Conservation (phyloP, 1,139 yeast genomes). For the Suzukiozyma palmioleophila region DNA sequence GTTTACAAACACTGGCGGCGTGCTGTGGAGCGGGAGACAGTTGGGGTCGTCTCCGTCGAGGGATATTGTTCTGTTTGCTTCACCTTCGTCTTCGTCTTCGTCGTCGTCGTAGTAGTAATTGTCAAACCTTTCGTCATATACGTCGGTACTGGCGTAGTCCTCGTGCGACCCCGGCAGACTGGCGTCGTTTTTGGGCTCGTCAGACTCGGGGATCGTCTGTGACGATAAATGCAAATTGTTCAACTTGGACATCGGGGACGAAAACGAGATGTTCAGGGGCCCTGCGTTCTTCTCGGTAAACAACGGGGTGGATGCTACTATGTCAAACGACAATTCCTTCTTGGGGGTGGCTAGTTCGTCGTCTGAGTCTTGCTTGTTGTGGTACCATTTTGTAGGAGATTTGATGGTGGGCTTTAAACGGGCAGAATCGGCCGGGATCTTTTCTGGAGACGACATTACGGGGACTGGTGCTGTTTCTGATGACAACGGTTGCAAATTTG, state of each 20-base stretch:
- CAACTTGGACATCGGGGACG: conserved; percentile 35
- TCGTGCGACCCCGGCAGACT: conserved; percentile 2
- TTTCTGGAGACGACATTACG: not conserved
- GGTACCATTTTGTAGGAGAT: conserved; percentile 11
- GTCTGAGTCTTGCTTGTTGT: conserved; percentile 14
- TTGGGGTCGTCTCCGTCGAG: not conserved
- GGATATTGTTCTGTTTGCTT: conserved; percentile 2
- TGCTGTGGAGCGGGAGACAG: not conserved
- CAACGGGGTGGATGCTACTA: conserved; percentile 36
- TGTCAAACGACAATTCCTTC: conserved; percentile 15
- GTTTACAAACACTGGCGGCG: conserved; percentile 7
- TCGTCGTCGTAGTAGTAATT: conserved; percentile 9
- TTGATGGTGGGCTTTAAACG: not conserved
- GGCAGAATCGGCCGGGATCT: not conserved
- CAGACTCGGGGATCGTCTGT: not conserved
- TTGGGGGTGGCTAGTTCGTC: conserved; percentile 13
- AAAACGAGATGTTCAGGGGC: conserved; percentile 21
- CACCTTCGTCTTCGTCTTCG: conserved; percentile 4
- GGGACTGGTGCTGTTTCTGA: not conserved
- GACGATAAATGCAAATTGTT: conserved; percentile 25
- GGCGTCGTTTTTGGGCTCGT: not conserved
- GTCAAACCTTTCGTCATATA: conserved; percentile 8
- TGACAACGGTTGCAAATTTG: not conserved
- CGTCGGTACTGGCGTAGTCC: not conserved
- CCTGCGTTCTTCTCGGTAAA: conserved; percentile 7